Percentiles rank a stretch among this genome's conserved stretches.
Evolutionary conservation across 805 yeast species (phyloP).

Genomic region (Lipomyces kockii): DNA sequence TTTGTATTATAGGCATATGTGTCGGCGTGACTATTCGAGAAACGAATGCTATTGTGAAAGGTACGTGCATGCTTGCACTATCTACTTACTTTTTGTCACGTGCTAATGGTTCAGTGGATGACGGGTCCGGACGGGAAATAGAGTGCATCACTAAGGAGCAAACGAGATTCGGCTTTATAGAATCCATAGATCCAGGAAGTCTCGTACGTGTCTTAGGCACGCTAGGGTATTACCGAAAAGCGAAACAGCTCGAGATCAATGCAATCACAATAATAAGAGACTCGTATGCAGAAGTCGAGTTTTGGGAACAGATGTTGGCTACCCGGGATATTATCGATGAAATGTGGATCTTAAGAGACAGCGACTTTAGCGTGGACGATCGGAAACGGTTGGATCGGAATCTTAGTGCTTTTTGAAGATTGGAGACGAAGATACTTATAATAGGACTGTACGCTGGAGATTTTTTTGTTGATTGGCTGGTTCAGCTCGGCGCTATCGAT

Average conservation of each 20-base stretch:
- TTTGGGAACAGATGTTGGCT: constrained; percentile 3
- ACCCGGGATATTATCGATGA: constrained; percentile 5
- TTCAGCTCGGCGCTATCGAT: background rate
- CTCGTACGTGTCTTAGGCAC: constrained; percentile 5
- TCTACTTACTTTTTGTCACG: background rate
- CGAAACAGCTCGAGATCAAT: background rate
- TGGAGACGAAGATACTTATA: background rate
- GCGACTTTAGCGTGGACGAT: background rate
- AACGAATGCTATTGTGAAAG: background rate
- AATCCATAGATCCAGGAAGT: background rate
- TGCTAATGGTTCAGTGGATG: constrained; percentile 9
- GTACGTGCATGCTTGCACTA: background rate
- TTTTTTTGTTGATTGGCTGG: background rate
- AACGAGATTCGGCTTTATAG: background rate
- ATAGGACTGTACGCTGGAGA: background rate
- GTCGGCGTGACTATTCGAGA: constrained; percentile 5
- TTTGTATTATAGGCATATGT: constrained; percentile 20
- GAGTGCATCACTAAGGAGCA: background rate
- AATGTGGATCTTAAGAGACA: background rate
- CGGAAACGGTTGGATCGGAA: background rate
- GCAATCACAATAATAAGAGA: background rate
- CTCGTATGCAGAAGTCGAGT: constrained; percentile 2
- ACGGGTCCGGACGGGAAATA: constrained; percentile 15
- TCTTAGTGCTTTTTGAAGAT: background rate
- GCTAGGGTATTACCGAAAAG: background rate